Evolutionary conservation across 176 grass and related monocot genomes (phyloP).

Genomic region (Oryza meridionalis): DNA sequence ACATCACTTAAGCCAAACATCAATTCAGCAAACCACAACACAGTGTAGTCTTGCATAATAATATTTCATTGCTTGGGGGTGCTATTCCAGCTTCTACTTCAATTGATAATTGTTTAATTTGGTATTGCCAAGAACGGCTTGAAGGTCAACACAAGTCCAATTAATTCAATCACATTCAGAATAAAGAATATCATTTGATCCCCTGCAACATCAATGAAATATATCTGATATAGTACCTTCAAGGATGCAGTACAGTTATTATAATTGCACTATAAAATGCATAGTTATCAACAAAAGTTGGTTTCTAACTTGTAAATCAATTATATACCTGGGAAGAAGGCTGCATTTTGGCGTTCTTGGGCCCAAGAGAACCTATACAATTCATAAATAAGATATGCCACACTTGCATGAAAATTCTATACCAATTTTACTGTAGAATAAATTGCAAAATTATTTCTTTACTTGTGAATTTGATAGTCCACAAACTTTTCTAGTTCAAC

Average conservation of each 20-base stretch:
- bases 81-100: not conserved
- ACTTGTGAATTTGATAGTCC: not conserved
- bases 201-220: constrained; percentile 34
- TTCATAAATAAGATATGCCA: constrained; percentile 6
- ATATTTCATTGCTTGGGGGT: not conserved
- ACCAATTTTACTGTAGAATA: not conserved
- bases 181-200: constrained; percentile 50
- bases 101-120: not conserved
- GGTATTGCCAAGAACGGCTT: constrained; percentile 51
- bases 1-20: not conserved
- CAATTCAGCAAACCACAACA: not conserved
- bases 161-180: constrained; percentile 35
- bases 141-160: constrained; percentile 46
- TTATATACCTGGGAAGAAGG: constrained; percentile 66
- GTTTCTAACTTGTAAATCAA: not conserved
- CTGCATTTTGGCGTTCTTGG: constrained; percentile 71
- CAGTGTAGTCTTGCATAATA: not conserved
- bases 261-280: not conserved
- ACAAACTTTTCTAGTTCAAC: not conserved
- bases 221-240: not conserved
- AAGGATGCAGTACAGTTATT: not conserved
- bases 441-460: not conserved
- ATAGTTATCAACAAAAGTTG: not conserved
- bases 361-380: constrained; percentile 77
- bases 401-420: not conserved